A percentile compares a stretch with the other conserved stretches of the same genome.
phyloP scores from a whole-genome alignment of 306 rosid genomes.

The Quercus wislizeni region DNA sequence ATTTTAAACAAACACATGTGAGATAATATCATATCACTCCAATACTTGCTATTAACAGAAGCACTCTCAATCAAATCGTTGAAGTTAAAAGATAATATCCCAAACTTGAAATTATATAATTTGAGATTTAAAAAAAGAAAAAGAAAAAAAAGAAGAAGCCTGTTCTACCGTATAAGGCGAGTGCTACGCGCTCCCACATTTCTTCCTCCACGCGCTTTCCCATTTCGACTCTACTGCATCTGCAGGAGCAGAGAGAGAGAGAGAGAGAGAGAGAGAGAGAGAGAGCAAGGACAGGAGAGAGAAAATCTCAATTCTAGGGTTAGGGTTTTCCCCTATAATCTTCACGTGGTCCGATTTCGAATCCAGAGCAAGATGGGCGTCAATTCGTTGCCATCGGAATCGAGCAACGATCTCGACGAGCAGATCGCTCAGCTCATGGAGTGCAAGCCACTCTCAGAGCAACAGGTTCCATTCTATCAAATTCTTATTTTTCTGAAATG shows the following conservation, averaged over 20 bases:
- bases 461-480: conserved; percentile 52
- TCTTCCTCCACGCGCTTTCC: conserved; percentile 47
- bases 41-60: too few species aligned
- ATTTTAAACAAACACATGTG: too few species aligned
- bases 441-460: conserved; percentile 98
- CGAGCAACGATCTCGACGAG: conserved; percentile 67
- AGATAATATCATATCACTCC: too few species aligned
- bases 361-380: conserved; percentile 55
- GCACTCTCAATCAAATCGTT: too few species aligned
- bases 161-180: not conserved
- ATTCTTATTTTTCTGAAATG: not conserved
- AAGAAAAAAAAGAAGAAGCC: not conserved
- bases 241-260: conserved; percentile 10
- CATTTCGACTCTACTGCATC: not conserved
- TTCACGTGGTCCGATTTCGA: conserved; percentile 10
- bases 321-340: conserved; percentile 27
- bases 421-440: conserved; percentile 99
- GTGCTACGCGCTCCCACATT: conserved; percentile 12
- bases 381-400: conserved; percentile 58
- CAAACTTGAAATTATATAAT: not conserved
- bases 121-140: not conserved
- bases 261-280: too few species aligned
- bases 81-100: not conserved
- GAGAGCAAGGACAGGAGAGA: conserved; percentile 7
- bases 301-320: conserved; percentile 28